phyloP scores from a whole-genome alignment of 2,329 filamentous ascomycete genomes.

The Acephala macrosclerotiorum region DNA sequence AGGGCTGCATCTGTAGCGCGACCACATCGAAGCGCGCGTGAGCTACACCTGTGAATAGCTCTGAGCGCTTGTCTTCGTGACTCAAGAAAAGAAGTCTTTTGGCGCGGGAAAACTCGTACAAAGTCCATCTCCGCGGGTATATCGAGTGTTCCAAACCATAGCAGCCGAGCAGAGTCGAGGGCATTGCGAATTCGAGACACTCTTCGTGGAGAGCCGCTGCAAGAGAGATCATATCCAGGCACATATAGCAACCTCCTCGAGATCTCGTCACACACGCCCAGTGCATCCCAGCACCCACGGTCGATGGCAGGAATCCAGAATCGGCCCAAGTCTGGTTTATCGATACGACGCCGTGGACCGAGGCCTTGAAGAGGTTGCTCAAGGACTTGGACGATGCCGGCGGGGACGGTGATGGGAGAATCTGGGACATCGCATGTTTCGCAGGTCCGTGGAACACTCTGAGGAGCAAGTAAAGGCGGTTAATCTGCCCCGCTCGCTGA shows the following conservation, averaged over 20 bases:
- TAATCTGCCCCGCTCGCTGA: not conserved
- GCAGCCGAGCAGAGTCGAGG: not conserved
- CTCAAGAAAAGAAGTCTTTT: not conserved
- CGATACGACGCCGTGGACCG: not conserved
- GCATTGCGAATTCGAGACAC: conserved; percentile 5
- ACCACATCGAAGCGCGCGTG: conserved; percentile 16
- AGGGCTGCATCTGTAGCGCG: not conserved
- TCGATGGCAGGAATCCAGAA: not conserved
- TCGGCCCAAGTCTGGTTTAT: not conserved
- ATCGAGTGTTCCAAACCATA: not conserved
- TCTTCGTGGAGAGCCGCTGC: not conserved
- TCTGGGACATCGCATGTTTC: conserved; percentile 24
- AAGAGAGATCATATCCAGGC: not conserved
- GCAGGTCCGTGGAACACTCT: not conserved
- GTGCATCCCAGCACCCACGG: not conserved
- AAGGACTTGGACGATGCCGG: not conserved
- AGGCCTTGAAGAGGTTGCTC: not conserved
- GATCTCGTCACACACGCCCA: conserved; percentile 4
- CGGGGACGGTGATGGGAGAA: not conserved
- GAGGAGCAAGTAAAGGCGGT: too few relatives aligned
- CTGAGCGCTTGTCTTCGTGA: not conserved
- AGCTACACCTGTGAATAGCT: conserved; percentile 16
- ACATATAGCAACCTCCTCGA: not conserved
- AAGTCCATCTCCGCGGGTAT: not conserved
- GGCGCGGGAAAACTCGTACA: not conserved